Percentiles rank a stretch among this genome's conserved stretches.
phyloP scores from a whole-genome alignment of 257 asterid species.

The Rehmannia glutinosa region DNA sequence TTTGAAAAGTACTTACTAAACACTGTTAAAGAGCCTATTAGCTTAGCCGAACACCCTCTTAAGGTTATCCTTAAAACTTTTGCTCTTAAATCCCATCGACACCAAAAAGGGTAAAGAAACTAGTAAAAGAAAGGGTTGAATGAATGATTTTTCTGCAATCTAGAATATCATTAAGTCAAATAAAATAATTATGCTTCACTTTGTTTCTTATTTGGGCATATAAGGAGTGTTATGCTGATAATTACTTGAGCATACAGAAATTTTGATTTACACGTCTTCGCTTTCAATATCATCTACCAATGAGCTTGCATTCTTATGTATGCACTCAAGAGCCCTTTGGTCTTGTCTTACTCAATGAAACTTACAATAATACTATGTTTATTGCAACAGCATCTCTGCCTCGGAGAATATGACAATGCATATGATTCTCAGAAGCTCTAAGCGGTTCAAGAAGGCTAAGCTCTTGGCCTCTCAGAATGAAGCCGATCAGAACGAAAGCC shows the following conservation, averaged over 20 bases:
- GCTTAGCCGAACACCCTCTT: too few species aligned
- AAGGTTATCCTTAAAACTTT: not conserved
- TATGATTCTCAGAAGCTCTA: constrained; percentile 61
- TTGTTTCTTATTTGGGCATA: too few species aligned
- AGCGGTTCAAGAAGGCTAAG: constrained; percentile 69
- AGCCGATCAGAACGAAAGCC: constrained; percentile 30
- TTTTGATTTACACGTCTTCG: not conserved
- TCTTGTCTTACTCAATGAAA: not conserved
- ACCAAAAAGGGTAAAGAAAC: not conserved
- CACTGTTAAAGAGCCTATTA: too few species aligned
- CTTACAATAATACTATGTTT: not conserved
- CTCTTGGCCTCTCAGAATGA: constrained; percentile 44
- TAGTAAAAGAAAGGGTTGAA: not conserved
- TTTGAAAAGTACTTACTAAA: too few species aligned
- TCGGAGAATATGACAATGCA: constrained; percentile 33
- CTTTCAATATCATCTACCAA: not conserved
- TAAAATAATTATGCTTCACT: not conserved
- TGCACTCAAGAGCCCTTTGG: not conserved
- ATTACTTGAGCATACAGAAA: not conserved
- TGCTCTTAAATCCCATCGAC: not conserved
- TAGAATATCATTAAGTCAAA: not conserved
- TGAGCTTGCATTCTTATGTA: not conserved
- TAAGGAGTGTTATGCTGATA: not conserved
- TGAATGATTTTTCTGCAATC: not conserved
- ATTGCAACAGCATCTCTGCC: constrained; percentile 36